Evolutionary conservation across 768 basidiomycete genomes (phyloP).

Genomic region (Mycena maculata): DNA sequence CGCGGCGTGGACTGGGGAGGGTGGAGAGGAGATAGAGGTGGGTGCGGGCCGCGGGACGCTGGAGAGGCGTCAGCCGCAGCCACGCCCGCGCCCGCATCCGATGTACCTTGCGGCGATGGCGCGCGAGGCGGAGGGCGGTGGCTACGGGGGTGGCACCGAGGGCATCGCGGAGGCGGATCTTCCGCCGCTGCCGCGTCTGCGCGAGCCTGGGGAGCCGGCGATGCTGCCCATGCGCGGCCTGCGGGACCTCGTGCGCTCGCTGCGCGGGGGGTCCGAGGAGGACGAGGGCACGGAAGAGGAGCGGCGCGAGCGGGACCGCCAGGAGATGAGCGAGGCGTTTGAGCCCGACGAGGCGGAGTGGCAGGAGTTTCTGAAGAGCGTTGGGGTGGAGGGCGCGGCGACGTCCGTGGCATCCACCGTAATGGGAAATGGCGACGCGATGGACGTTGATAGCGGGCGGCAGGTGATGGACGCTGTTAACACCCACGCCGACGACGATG

Average conservation of each 20-base stretch:
- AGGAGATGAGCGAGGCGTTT: slow-evolving; percentile 26
- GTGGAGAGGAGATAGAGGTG: background rate
- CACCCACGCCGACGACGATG: background rate
- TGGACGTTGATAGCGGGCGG: slow-evolving; percentile 23
- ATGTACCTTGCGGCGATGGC: slow-evolving; percentile 33
- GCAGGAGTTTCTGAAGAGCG: slow-evolving; percentile 37
- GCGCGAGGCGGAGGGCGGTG: slow-evolving; percentile 15
- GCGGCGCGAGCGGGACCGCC: slow-evolving; percentile 3
- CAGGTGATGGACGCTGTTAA: background rate
- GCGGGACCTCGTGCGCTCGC: slow-evolving; percentile 21
- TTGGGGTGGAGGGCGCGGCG: slow-evolving; percentile 25
- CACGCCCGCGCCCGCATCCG: slow-evolving; percentile 29
- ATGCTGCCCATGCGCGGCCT: slow-evolving; percentile 31
- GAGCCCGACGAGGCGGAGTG: slow-evolving; percentile 34
- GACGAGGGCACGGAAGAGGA: slow-evolving; percentile 19
- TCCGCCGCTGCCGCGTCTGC: slow-evolving; percentile 18
- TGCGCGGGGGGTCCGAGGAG: slow-evolving; percentile 13
- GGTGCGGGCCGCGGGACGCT: slow-evolving; percentile 23
- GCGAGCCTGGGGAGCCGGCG: slow-evolving; percentile 20
- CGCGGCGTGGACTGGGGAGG: slow-evolving; percentile 21
- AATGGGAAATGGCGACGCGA: slow-evolving; percentile 9
- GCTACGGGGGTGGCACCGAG: background rate
- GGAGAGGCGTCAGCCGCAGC: slow-evolving; percentile 29
- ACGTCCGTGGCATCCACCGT: background rate
- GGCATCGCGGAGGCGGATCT: slow-evolving; percentile 4